Percentiles rank a stretch among this genome's conserved stretches.
Evolutionary conservation across 2,329 filamentous ascomycete genomes (phyloP).

Genomic region (Gaeumannomyces tritici): DNA sequence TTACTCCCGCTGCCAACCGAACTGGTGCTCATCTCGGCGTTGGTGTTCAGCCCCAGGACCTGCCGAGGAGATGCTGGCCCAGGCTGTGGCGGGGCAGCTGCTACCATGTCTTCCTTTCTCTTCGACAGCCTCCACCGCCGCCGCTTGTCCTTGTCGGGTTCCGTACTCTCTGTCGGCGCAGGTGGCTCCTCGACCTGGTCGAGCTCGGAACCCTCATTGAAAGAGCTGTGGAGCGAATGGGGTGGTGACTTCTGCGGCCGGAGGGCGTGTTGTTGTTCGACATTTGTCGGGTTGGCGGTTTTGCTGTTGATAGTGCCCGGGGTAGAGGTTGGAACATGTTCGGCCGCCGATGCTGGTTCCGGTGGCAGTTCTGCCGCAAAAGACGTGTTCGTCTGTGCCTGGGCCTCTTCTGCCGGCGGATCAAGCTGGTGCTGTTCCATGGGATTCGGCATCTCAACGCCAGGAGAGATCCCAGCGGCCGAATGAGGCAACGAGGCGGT

Average conservation of each 20-base stretch:
- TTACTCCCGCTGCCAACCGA: slow-evolving; percentile 56
- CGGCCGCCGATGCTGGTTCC: not conserved
- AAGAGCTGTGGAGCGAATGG: slow-evolving; percentile 65
- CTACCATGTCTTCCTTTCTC: slow-evolving; percentile 46
- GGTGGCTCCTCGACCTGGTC: slow-evolving; percentile 59
- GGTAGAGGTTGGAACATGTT: not conserved
- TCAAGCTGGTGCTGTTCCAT: slow-evolving; percentile 22
- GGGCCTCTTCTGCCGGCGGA: not conserved
- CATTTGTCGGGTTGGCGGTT: not conserved
- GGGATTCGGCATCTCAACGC: slow-evolving; percentile 33
- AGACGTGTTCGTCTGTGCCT: not conserved
- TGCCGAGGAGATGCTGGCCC: slow-evolving; percentile 25
- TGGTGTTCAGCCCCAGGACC: slow-evolving; percentile 49
- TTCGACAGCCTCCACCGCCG: slow-evolving; percentile 65
- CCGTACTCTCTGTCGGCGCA: slow-evolving; percentile 12
- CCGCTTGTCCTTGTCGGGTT: slow-evolving; percentile 57
- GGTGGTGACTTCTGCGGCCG: slow-evolving; percentile 65
- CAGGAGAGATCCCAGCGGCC: slow-evolving; percentile 35
- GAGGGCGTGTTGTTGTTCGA: slow-evolving; percentile 20
- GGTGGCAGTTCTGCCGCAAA: not conserved
- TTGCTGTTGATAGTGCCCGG: not conserved
- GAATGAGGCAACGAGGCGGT: slow-evolving; percentile 58
- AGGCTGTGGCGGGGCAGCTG: not conserved
- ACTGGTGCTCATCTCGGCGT: slow-evolving; percentile 56
- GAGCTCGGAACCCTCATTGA: slow-evolving; percentile 73